Evolutionary conservation across 148 eudicot genomes (phyloP), one percentile per base, ranked within the genome.

Genomic region (Chenopodium album): DNA sequence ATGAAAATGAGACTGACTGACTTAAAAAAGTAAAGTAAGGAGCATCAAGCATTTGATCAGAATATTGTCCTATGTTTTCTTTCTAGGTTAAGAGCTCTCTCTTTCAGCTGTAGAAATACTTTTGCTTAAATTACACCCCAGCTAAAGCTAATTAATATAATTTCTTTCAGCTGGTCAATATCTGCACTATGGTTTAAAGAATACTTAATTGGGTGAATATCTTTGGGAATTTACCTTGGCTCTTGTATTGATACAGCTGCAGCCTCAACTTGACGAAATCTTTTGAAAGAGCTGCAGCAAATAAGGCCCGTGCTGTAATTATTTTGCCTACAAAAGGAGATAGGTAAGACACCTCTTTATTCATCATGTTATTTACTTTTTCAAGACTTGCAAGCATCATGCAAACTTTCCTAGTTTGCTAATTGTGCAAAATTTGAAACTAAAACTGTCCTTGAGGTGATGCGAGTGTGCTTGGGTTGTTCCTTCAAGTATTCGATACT

Each of bases 241-340:
- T 48, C 52, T 84, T 83, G 66, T 52, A 29, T 79, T 86, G 85
- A 37, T 81, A 80, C 98, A 96, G 99, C 77, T 92, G 98, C 85
- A 90, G 95, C 85, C 89, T 92, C 77, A 96, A 88, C 87, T 78
- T 88, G 85, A 92, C 99, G 67, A 89, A 91, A 80, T 96, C 99
- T 84, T 96, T 90, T 81, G 92, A 94, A 85, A 90, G 98, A 85
- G 99, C 99, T 88, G 99, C 99, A 34, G 98, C 95, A 68, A 86
- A 89, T 78, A 96, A 89, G 82, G 98, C 99, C 78, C 98, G 99
- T 70, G 89, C 95, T 67, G 85, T 96, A 72, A 94, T 96, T 41
- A 91, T 94, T 83, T 81, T 96, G 87, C 95, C 98, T 64, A 89
- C 97, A 41, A 92, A 96, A 84, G 94, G 86, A 60, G 94, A 92